A percentile compares a stretch with the other conserved stretches of the same genome.
Conservation (phyloP, 1,284 basidiomycete species). For the Mycena citricolor region DNA sequence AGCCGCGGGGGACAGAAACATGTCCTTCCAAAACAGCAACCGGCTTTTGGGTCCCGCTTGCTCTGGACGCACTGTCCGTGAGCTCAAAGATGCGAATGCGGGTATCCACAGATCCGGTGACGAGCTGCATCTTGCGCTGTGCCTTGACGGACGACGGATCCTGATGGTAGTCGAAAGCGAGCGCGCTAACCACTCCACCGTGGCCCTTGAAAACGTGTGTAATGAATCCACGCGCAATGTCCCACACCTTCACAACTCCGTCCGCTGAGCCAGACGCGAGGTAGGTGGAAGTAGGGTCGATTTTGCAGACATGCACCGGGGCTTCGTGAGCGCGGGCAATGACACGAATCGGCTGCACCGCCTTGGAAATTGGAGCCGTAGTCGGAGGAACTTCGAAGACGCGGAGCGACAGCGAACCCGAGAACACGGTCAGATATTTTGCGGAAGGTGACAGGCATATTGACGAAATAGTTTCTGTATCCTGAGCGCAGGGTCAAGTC, state of each 20-base stretch:
- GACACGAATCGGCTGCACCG: conserved; percentile 66
- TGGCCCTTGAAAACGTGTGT: conserved; percentile 97
- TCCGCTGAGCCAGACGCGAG: conserved; percentile 96
- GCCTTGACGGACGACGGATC: conserved; percentile 49
- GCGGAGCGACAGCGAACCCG: conserved; percentile 65
- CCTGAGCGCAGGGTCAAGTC: conserved; percentile 52
- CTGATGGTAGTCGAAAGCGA: conserved; percentile 77
- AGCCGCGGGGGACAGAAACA: conserved; percentile 85
- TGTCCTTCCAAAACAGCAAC: conserved; percentile 86
- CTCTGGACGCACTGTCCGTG: conserved; percentile 54
- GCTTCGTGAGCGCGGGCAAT: conserved; percentile 87
- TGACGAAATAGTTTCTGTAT: conserved; percentile 61
- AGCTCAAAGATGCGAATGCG: conserved; percentile 90
- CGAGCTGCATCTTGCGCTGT: conserved; percentile 69
- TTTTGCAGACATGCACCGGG: conserved; percentile 85
- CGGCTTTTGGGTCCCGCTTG: conserved; percentile 63
- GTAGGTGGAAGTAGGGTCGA: conserved; percentile 87
- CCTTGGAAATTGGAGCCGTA: conserved; percentile 43
- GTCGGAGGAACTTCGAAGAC: conserved; percentile 61
- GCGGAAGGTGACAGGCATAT: conserved; percentile 68
- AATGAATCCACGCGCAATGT: conserved; percentile 82
- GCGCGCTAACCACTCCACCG: conserved; percentile 91
- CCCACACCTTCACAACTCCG: conserved; percentile 97
- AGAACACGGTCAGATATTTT: conserved; percentile 65
- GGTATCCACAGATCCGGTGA: conserved; percentile 89